phyloP scores from a whole-genome alignment of 305 asterid genomes.

The Solanum chacoense region DNA sequence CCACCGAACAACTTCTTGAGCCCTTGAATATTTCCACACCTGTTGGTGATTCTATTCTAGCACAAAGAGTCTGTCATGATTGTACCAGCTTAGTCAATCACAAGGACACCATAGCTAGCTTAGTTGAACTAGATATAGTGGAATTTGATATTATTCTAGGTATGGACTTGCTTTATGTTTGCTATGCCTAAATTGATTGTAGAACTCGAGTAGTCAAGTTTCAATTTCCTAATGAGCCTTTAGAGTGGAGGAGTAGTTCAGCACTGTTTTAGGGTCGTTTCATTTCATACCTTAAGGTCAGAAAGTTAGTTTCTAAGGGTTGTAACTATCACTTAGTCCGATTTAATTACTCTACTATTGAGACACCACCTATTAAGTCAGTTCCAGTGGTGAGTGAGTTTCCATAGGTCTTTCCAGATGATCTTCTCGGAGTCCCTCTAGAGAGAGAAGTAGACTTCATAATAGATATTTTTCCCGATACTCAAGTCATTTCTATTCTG shows the following conservation, averaged over 20 bases:
- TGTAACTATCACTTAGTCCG: not conserved
- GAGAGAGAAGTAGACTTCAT: not conserved
- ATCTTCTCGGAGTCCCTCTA: not conserved
- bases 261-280: too few relatives aligned
- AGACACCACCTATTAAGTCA: not conserved
- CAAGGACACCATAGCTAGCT: not conserved
- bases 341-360: not conserved
- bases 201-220: not conserved
- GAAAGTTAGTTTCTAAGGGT: not conserved
- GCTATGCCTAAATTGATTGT: not conserved
- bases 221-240: not conserved
- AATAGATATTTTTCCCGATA: not conserved
- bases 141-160: not conserved
- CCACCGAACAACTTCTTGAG: not conserved
- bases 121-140: not conserved
- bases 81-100: not conserved
- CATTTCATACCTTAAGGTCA: not conserved
- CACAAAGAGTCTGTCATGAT: not conserved
- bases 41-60: not conserved
- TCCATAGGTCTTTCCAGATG: not conserved
- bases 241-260: not conserved
- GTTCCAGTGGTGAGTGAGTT: not conserved
- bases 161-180: not conserved
- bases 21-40: not conserved
- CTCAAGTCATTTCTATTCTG: not conserved